Evolutionary conservation across 1,284 basidiomycete species (phyloP), one percentile per base, ranked within the genome.

Genomic region (Earliella scabrosa): DNA sequence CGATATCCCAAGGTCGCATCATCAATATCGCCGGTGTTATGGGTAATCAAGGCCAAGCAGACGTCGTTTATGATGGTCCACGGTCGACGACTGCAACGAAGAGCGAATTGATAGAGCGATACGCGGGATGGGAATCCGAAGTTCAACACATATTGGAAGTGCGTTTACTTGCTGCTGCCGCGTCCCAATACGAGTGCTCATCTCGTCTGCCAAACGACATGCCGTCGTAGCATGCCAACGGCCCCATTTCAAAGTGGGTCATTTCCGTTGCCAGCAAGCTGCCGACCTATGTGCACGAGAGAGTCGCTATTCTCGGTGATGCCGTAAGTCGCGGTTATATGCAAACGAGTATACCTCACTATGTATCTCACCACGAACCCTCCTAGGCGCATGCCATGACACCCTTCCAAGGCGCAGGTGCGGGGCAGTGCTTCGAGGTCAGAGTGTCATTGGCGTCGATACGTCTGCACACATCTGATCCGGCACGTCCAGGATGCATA

Each of bases 281-380:
- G n/a, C n/a, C n/a, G n/a, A n/a, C n/a, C n/a, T n/a, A n/a, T n/a
- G n/a, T n/a, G n/a, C n/a, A n/a, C n/a, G n/a, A n/a, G n/a, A 21
- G 55, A 2, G 69, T 76, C 7, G 68, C 64, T 21, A 56, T 77
- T 8, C 50, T 76, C 9, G 76, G 75, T 14, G 74, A 77, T 43
- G 68, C 77, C 3, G 74, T 71, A 21, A 41, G 69, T 3, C 26
- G n/a, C n/a, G n/a, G n/a, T n/a, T n/a, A n/a, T n/a, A 38, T 41
- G 23, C 51, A 56, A 16, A n/a, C 13, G n/a, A 18, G 20, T 27
- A 6, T 31, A 40, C 7, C 14, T 31, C 18, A 18, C 26, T 45
- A 1, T 26, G 26, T 20, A 3, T 26, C 14, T 10, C 45, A 3
- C 9, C 2, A 21, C 14, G 1, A 51, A 10, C 3, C 11, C 26